Evolutionary conservation across 805 yeast species (phyloP), one percentile per base, ranked within the genome.

Genomic region (Alloascoidea africana): DNA sequence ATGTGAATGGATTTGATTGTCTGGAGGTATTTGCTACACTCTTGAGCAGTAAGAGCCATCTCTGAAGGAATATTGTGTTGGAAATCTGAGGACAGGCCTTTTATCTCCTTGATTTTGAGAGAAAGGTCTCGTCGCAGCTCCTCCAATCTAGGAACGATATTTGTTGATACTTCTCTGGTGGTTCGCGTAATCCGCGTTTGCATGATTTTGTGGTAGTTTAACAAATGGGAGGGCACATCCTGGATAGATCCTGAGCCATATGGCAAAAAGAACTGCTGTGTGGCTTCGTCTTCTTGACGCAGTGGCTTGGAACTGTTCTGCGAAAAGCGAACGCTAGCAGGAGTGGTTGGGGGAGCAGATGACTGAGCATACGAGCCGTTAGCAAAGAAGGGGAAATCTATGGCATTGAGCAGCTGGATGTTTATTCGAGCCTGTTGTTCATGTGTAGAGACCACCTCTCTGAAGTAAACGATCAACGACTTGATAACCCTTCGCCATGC

Each of bases 401-500:
- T 77, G 5, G 94, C 85, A 53, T 84, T 87, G 42, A 84, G 82
- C 34, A 86, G 65, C 37, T 94, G 63, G 37, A 77, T 58, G 46
- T 84, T 91, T 50, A 84, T 94, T 41, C 94, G 72, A 27, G 82
- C 76, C 14, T 84, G 70, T 52, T 87, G 95, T 55, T 87, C 96
- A 53, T 86, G 91, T 40, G 83, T 87, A 11, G 81, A 69, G 5
- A 84, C 85, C 32, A 75, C 76, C 50, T 86, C 95, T 43, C 70
- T 71, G 44, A 89, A 63, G 51, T 89, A 89, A 35, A 68, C 71
- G 15, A 83, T 66, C 39, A 89, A 59, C 27, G 89, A 78, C 43
- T 76, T 73, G 40, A 86, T 75, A 39, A 87, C 73, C 32, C 70
- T 67, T 41, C 95, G 65, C 96, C 96, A 89, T 2, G 93, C 79